Evolutionary conservation across 163 green algal species (phyloP).

Genomic region (Scenedesmus sp.): DNA sequence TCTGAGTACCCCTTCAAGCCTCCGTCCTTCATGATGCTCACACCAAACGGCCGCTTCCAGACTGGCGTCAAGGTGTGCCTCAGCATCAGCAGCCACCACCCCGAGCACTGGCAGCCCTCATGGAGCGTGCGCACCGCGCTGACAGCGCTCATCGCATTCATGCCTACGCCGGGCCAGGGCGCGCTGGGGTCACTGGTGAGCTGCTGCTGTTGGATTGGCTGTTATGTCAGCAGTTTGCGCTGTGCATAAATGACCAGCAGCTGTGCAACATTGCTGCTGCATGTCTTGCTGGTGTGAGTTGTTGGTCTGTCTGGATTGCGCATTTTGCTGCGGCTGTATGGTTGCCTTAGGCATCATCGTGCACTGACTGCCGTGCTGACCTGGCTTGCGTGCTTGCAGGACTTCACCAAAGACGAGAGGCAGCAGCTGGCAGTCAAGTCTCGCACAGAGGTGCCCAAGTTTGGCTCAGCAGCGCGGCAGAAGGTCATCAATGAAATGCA

Average conservation of each 20-base stretch:
- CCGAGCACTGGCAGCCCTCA: conserved; percentile 98
- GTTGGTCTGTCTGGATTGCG: background rate
- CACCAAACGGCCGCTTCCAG: conserved; percentile 95
- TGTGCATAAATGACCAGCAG: no score
- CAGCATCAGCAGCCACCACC: conserved; percentile 96
- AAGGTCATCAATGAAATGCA: conserved; percentile 84
- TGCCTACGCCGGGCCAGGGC: conserved; percentile 91
- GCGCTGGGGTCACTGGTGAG: conserved; percentile 85
- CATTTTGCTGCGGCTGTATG: no score
- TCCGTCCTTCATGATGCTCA: conserved; percentile 98
- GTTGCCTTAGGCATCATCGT: background rate
- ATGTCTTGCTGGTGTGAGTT: background rate
- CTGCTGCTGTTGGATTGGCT: background rate
- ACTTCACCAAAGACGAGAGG: conserved; percentile 88
- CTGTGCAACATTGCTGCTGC: background rate
- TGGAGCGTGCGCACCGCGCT: conserved; percentile 97
- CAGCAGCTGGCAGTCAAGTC: conserved; percentile 78
- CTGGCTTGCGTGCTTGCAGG: conserved; percentile 61
- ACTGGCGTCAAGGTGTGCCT: conserved; percentile 90
- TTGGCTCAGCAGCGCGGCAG: conserved; percentile 82
- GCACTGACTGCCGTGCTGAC: background rate
- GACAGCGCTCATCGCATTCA: conserved; percentile 96
- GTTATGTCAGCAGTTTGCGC: background rate
- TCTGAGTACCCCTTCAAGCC: conserved; percentile 99
- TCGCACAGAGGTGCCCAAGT: conserved; percentile 69